phyloP scores from a whole-genome alignment of 306 rosid species.

The Trichosanthes truncata region DNA sequence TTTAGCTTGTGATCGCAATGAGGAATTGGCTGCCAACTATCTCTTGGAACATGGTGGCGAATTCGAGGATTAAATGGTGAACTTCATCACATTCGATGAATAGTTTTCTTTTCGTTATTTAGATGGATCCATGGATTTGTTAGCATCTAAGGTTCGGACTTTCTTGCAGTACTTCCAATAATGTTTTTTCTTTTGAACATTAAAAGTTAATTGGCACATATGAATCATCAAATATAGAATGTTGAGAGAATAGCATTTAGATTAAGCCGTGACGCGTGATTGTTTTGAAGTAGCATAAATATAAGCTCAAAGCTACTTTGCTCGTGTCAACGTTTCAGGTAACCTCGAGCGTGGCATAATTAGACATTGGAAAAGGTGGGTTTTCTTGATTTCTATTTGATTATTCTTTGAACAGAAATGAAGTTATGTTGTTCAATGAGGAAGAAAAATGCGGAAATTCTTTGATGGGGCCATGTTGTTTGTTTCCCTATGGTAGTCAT shows the following conservation, averaged over 20 bases:
- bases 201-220: not conserved
- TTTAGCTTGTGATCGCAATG: constrained; percentile 92
- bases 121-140: not conserved
- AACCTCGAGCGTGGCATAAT: not conserved
- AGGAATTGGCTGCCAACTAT: constrained; percentile 91
- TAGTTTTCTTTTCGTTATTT: not conserved
- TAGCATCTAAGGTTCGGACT: not conserved
- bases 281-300: not conserved
- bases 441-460: not conserved
- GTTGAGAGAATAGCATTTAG: not conserved
- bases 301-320: constrained; percentile 6
- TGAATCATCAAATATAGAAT: constrained; percentile 1
- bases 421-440: not conserved
- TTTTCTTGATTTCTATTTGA: not conserved
- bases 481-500: not conserved
- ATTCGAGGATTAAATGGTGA: constrained; percentile 55
- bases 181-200: not conserved
- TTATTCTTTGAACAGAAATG: not conserved
- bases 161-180: not conserved
- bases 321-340: constrained; percentile 6
- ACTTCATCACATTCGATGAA: constrained; percentile 5
- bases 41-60: constrained; percentile 81
- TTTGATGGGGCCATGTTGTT: not conserved
- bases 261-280: not conserved
- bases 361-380: not conserved